Evolutionary conservation across 1,284 basidiomycete genomes (phyloP).

Genomic region (Ganoderma boninense): DNA sequence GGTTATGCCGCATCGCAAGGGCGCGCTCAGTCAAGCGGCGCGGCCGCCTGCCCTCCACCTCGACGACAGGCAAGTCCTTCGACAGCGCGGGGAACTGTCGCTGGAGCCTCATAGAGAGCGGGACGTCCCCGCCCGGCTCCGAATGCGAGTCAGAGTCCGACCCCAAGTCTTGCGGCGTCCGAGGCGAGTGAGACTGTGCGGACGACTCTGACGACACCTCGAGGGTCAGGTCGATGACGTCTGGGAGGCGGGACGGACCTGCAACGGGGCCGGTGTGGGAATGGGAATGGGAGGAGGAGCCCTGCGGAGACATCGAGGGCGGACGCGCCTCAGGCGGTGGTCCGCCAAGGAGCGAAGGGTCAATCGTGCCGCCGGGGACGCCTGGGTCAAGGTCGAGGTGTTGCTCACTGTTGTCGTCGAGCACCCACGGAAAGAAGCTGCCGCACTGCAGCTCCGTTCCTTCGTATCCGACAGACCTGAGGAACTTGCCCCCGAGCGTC

Average conservation of each 20-base stretch:
- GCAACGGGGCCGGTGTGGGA: neutral
- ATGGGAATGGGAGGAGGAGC: neutral
- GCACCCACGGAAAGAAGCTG: constrained; percentile 3
- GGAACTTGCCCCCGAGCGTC: neutral
- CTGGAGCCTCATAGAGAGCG: constrained; percentile 12
- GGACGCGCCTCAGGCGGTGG: neutral
- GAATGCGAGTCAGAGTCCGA: constrained; percentile 3
- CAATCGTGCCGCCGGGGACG: constrained; percentile 32
- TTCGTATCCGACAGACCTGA: neutral
- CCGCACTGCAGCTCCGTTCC: neutral
- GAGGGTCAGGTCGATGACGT: neutral
- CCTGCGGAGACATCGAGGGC: neutral
- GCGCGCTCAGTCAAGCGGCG: constrained; percentile 15
- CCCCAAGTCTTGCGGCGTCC: neutral
- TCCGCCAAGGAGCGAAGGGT: constrained; percentile 37
- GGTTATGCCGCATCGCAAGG: constrained; percentile 1
- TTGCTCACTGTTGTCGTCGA: neutral
- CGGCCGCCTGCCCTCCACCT: constrained; percentile 12
- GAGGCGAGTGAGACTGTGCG: neutral
- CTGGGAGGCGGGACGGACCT: neutral
- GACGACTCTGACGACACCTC: neutral
- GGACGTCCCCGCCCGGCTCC: constrained; percentile 4
- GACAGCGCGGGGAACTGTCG: constrained; percentile 11
- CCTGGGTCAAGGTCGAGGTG: constrained; percentile 1
- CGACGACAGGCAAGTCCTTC: neutral